A percentile compares a stretch with the other conserved stretches of the same genome.
Conservation (phyloP, 2,329 filamentous ascomycete genomes). For the Xylaria sp. region DNA sequence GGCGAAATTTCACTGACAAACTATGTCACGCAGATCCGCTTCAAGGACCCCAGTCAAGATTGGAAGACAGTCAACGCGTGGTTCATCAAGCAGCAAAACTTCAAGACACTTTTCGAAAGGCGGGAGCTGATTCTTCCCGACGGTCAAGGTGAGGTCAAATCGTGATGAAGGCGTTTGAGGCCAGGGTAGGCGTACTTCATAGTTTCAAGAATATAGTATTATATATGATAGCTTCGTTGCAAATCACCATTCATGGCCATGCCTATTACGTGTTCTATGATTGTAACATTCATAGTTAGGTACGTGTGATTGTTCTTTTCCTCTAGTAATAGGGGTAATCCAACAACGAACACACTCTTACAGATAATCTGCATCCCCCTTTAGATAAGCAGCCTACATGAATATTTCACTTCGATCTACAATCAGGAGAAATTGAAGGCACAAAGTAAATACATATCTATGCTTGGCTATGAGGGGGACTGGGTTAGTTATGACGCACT, state of each 20-base stretch:
- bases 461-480: neutral
- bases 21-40: constrained; percentile 56
- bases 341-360: neutral
- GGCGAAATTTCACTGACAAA: constrained; percentile 7
- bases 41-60: constrained; percentile 64
- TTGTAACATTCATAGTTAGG: neutral
- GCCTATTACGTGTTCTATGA: constrained; percentile 3
- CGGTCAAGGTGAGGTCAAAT: constrained; percentile 7
- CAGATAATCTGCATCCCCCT: neutral
- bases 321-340: neutral
- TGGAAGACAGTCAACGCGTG: constrained; percentile 70
- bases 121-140: constrained; percentile 56
- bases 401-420: neutral
- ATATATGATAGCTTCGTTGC: neutral
- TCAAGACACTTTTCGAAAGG: constrained; percentile 57
- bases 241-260: neutral
- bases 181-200: neutral
- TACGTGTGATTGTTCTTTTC: neutral
- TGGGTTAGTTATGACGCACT: too few relatives aligned
- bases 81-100: constrained; percentile 71
- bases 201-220: constrained; percentile 3
- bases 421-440: too few relatives aligned
- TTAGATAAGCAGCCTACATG: neutral
- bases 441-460: too few relatives aligned
- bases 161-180: constrained; percentile 1